These are phyloP conservation scores for Penicillium sp. DNA, from an alignment of 2,329 filamentous ascomycete genomes.

Conservation along the genomic window DNA sequence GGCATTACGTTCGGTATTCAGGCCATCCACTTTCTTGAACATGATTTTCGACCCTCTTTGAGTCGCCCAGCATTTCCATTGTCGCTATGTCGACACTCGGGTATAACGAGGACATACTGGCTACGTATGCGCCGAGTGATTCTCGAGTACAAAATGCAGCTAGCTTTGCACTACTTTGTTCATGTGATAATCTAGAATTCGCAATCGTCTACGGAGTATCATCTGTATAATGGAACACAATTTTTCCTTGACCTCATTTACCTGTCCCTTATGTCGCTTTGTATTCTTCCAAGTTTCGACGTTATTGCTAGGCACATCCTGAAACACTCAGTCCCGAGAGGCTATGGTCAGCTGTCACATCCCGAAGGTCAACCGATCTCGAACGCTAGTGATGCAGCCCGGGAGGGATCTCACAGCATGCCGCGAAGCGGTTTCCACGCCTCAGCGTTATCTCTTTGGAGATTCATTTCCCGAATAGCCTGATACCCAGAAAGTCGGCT, in stretches of 20 bases:
- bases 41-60: neutral
- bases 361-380: too few relatives aligned
- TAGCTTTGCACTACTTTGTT: neutral
- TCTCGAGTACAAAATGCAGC: slow-evolving; percentile 7
- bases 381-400: neutral
- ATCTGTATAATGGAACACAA: neutral
- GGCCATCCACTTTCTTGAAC: neutral
- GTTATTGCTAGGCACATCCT: neutral
- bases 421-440: too few relatives aligned
- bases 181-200: neutral
- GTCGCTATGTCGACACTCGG: slow-evolving; percentile 2
- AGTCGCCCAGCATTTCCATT: neutral
- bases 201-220: neutral
- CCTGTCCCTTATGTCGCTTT: too few relatives aligned
- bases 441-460: neutral
- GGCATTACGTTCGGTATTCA: neutral
- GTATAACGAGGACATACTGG: slow-evolving; percentile 1
- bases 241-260: too few relatives aligned
- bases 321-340: too few relatives aligned
- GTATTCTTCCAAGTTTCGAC: too few relatives aligned
- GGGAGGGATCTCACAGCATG: neutral
- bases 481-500: neutral
- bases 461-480: neutral
- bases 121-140: slow-evolving; percentile 1
- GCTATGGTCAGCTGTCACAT: neutral